Evolutionary conservation across 441 rosid genomes (phyloP), one percentile per base, ranked within the genome.

Genomic region (Adansonia grandidieri): DNA sequence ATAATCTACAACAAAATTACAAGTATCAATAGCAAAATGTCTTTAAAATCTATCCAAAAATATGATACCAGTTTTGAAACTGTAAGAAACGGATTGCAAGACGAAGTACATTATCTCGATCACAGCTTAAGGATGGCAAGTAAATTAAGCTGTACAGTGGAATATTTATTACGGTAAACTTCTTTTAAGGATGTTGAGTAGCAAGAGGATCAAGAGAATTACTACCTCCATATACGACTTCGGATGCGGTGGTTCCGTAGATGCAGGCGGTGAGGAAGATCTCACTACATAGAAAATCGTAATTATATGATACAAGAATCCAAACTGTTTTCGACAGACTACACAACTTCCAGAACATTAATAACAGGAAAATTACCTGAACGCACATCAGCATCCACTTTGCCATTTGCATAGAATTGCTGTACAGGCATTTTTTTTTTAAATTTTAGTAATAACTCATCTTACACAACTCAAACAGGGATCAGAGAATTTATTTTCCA

Each of bases 141-240:
- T 45, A 64, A 40, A 66, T 66, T 42, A 66, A 37, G 70, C 32
- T 7, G 51, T 42, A 42, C 13, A 3, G 20, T 42, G 71, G 71
- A 40, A 42, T 13, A 66, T 40, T 66, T 66, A 40, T 66, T 28
- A 42, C n/a, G 1, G 13, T 66, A n/a, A n/a, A n/a, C 6, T 47
- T 64, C 13, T n/a, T 66, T 66, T 9, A 32, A 66, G 13, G 6
- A 65, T 32, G 63, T 54, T 48, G 61, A 17, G n/a, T 47, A 28
- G 32, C 32, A 11, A 72, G 32, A 77, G 40, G 69, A 70, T 68
- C 7, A 77, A 45, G n/a, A 13, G 10, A 63, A 28, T 62, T 32
- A 50, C 75, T 86, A 90, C 98, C 91, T 96, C 99, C 97, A 88
- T 91, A 78, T 91, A 94, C 67, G 99, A 96, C 88, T 91, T 91